Evolutionary conservation across 2,329 filamentous ascomycete species (phyloP).

Genomic region (Bipolaris bicolor): DNA sequence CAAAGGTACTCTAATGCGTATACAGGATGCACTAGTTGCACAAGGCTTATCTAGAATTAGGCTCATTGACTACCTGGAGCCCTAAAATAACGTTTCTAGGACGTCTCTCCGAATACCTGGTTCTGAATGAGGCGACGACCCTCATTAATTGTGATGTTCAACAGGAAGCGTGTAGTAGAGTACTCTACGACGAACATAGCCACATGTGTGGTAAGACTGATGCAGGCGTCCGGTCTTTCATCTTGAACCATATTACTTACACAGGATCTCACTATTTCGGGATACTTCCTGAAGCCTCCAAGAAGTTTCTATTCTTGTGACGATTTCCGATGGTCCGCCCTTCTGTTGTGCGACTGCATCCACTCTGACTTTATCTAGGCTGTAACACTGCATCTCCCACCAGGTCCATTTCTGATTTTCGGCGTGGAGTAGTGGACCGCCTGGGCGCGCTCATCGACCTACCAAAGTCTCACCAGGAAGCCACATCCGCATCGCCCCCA

Average conservation of each 20-base stretch:
- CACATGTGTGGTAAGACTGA: not conserved
- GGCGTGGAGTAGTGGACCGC: conserved; percentile 6
- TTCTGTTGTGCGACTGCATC: not conserved
- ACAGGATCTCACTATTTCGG: not conserved
- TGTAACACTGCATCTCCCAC: not conserved
- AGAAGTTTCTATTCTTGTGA: not conserved
- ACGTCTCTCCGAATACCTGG: not conserved
- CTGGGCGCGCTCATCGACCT: too few species aligned
- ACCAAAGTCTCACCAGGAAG: too few species aligned
- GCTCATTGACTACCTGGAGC: not conserved
- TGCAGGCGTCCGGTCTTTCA: not conserved
- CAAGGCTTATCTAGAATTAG: not conserved
- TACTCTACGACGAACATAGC: not conserved
- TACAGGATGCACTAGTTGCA: too few species aligned
- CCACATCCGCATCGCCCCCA: conserved; percentile 27
- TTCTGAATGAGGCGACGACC: not conserved
- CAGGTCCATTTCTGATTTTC: not conserved
- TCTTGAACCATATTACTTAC: not conserved
- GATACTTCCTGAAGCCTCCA: not conserved
- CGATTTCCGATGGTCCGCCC: not conserved
- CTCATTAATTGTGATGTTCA: not conserved
- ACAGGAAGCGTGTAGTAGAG: not conserved
- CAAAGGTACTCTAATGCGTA: not conserved
- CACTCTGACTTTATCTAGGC: not conserved
- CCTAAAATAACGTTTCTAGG: not conserved